A percentile compares a stretch with the other conserved stretches of the same genome.
Evolutionary conservation across 176 grass and related monocot genomes (phyloP).

Genomic region (Lolium multiflorum): DNA sequence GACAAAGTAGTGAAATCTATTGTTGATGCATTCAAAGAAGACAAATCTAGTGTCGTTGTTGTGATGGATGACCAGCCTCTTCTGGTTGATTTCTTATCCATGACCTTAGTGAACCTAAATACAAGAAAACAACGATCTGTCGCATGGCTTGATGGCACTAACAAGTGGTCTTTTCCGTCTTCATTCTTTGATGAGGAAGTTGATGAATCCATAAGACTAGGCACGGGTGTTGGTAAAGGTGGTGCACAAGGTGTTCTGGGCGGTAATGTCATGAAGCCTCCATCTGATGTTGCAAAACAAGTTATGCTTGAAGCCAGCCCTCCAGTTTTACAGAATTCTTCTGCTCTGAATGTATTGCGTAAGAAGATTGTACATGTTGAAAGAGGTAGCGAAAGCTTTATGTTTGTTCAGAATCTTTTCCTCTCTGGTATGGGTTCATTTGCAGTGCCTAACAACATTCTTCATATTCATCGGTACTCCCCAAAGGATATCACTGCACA

Average conservation of each 20-base stretch:
- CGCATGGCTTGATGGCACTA: slow-evolving; percentile 66
- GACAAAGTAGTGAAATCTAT: slow-evolving; percentile 43
- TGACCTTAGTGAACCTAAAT: slow-evolving; percentile 58
- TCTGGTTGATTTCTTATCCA: slow-evolving; percentile 64
- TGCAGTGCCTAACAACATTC: slow-evolving; percentile 49
- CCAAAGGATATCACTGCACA: slow-evolving; percentile 47
- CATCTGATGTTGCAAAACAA: slow-evolving; percentile 17
- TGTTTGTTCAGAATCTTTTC: slow-evolving; percentile 54
- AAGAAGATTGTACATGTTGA: slow-evolving; percentile 57
- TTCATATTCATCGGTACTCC: slow-evolving; percentile 54
- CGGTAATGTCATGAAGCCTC: neutral
- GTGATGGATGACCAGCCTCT: slow-evolving; percentile 47
- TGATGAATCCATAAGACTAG: neutral
- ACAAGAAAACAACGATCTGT: slow-evolving; percentile 58
- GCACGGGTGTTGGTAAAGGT: neutral
- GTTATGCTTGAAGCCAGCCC: slow-evolving; percentile 17
- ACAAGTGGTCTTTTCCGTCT: slow-evolving; percentile 59
- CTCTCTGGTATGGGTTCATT: slow-evolving; percentile 65
- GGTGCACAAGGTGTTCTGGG: neutral
- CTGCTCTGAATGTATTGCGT: slow-evolving; percentile 38
- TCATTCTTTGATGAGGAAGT: slow-evolving; percentile 54
- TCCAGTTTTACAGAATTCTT: slow-evolving; percentile 31
- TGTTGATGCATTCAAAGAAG: slow-evolving; percentile 53
- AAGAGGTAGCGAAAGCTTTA: slow-evolving; percentile 48
- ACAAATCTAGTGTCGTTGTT: slow-evolving; percentile 48